A percentile compares a stretch with the other conserved stretches of the same genome.
Evolutionary conservation across 805 yeast species (phyloP).

Genomic region (Ogataea ramenticola): DNA sequence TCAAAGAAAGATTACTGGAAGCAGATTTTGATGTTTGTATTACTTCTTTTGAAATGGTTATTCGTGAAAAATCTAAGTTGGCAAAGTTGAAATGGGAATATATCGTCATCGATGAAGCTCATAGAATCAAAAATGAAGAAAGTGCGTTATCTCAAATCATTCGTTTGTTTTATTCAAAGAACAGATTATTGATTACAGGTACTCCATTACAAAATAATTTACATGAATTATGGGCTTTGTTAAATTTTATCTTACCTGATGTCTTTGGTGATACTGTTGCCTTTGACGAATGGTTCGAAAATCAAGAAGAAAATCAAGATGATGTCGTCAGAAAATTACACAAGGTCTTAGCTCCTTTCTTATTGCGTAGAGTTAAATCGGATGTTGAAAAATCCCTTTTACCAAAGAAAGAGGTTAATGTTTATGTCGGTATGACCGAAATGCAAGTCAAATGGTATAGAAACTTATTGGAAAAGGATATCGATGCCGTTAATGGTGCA

Average conservation of each 20-base stretch:
- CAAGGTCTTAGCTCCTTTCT: slow-evolving; percentile 79
- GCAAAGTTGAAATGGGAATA: slow-evolving; percentile 90
- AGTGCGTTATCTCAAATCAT: slow-evolving; percentile 89
- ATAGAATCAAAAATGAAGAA: slow-evolving; percentile 92
- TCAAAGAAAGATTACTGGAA: slow-evolving; percentile 51
- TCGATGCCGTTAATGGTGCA: slow-evolving; percentile 93
- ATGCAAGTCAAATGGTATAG: slow-evolving; percentile 95
- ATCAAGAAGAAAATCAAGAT: slow-evolving; percentile 55
- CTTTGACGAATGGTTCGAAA: slow-evolving; percentile 90
- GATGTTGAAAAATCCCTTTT: slow-evolving; percentile 88
- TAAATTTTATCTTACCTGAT: slow-evolving; percentile 87
- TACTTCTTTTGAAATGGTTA: slow-evolving; percentile 90
- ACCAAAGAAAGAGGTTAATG: slow-evolving; percentile 85
- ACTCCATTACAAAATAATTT: slow-evolving; percentile 93
- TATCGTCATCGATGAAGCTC: slow-evolving; percentile 92
- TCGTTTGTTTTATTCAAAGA: slow-evolving; percentile 77
- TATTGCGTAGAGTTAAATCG: slow-evolving; percentile 81
- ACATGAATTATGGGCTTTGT: slow-evolving; percentile 93
- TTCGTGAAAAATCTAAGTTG: slow-evolving; percentile 75
- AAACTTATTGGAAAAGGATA: slow-evolving; percentile 81
- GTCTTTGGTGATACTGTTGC: slow-evolving; percentile 87
- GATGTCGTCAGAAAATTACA: slow-evolving; percentile 82
- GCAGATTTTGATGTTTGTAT: slow-evolving; percentile 86
- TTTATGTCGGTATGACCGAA: slow-evolving; percentile 90
- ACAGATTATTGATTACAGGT: slow-evolving; percentile 85